A percentile compares a stretch with the other conserved stretches of the same genome.
Conservation (phyloP, 2,329 filamentous ascomycete species). For the Beauveria pseudobassiana region DNA sequence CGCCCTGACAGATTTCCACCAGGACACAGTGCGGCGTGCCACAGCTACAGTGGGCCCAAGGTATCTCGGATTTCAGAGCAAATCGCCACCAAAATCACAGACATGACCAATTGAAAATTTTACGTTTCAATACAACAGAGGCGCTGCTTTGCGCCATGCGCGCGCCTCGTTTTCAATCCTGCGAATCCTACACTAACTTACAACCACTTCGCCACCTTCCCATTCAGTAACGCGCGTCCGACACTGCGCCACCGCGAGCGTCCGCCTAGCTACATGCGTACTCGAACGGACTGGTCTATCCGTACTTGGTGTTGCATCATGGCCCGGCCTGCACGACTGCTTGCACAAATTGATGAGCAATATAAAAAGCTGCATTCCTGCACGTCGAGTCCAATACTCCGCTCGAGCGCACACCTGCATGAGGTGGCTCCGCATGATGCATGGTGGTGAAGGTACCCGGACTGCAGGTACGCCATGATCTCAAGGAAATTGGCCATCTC, state of each 20-base stretch:
- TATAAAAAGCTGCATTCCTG: no score
- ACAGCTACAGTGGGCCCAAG: no score
- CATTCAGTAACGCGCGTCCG: background rate
- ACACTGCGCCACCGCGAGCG: background rate
- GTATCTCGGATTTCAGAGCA: background rate
- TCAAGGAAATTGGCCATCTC: no score
- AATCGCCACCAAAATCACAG: background rate
- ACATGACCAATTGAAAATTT: no score
- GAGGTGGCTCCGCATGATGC: background rate
- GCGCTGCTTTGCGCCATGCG: background rate
- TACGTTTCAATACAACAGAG: background rate
- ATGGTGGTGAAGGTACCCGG: no score
- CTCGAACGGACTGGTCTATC: no score
- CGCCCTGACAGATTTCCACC: background rate
- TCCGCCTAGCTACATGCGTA: background rate
- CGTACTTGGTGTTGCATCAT: no score
- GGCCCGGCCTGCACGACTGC: no score
- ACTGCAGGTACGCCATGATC: no score
- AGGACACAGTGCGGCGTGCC: no score
- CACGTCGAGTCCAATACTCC: no score
- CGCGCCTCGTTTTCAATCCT: slow-evolving; percentile 3
- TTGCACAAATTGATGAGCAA: no score
- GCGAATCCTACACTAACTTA: background rate
- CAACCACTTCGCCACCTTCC: background rate
- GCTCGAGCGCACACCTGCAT: background rate